phyloP scores from a whole-genome alignment of 1,284 basidiomycete species.

The Pyrrhoderma lamaoense region DNA sequence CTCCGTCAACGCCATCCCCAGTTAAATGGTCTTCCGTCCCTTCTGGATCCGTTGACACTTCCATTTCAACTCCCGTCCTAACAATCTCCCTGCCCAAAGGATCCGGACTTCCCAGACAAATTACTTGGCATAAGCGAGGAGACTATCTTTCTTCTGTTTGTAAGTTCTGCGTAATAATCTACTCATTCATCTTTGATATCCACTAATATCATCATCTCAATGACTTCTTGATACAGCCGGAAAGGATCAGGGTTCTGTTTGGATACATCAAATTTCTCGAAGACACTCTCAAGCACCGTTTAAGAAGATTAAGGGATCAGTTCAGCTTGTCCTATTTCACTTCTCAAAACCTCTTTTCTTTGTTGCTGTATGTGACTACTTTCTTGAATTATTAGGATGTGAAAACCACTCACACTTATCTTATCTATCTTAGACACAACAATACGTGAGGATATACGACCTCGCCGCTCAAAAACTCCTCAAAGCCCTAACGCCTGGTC shows the following conservation, averaged over 20 bases:
- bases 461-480: conserved; percentile 88
- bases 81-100: conserved; percentile 52
- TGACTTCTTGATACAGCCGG: conserved; percentile 36
- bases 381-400: neutral
- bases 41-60: conserved; percentile 31
- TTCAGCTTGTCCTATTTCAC: conserved; percentile 94
- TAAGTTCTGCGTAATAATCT: conserved; percentile 32
- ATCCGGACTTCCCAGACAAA: conserved; percentile 77
- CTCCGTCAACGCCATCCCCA: conserved; percentile 49
- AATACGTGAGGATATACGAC: conserved; percentile 94
- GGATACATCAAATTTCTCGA: conserved; percentile 93
- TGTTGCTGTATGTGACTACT: conserved; percentile 68
- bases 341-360: conserved; percentile 94
- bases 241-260: conserved; percentile 65
- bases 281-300: conserved; percentile 97
- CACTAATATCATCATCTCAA: neutral
- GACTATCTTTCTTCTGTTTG: conserved; percentile 95
- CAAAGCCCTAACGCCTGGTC: conserved; percentile 89
- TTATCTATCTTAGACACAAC: conserved; percentile 65
- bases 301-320: conserved; percentile 84
- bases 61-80: conserved; percentile 50
- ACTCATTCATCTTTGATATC: too few species aligned
- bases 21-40: conserved; percentile 60
- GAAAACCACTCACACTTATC: neutral
- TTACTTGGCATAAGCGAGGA: conserved; percentile 91